A percentile compares a stretch with the other conserved stretches of the same genome.
phyloP scores from a whole-genome alignment of 2,329 filamentous ascomycete genomes.

The Nigrospora osmanthi region DNA sequence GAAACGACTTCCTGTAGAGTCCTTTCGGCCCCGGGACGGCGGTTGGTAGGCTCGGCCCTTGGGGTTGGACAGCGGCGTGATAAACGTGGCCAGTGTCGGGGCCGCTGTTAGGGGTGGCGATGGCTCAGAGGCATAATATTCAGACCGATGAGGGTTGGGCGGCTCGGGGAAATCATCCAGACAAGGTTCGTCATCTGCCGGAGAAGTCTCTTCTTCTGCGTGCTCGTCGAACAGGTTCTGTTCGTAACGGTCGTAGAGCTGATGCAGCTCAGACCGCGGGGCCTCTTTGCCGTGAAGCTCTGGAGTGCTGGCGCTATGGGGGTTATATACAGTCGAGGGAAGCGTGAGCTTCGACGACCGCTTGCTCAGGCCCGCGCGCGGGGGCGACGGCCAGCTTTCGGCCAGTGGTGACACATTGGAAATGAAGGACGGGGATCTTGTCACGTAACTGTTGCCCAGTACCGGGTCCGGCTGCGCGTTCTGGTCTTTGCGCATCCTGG shows the following conservation, averaged over 20 bases:
- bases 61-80: conserved; percentile 12
- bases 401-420: conserved; percentile 24
- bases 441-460: conserved; percentile 27
- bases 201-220: conserved; percentile 14
- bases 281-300: conserved; percentile 1
- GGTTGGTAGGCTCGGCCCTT: conserved; percentile 6
- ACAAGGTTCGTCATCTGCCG: conserved; percentile 10
- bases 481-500: conserved; percentile 24
- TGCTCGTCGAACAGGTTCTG: conserved; percentile 28
- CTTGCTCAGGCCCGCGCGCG: conserved; percentile 4
- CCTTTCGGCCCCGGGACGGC: conserved; percentile 15
- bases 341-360: conserved; percentile 6
- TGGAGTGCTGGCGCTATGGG: too few relatives aligned
- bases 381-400: background rate
- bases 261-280: conserved; percentile 29
- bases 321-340: too few relatives aligned
- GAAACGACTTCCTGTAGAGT: conserved; percentile 16
- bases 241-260: conserved; percentile 52
- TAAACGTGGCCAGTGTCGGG: conserved; percentile 11
- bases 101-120: conserved; percentile 7
- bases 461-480: conserved; percentile 20
- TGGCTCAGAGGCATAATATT: conserved; percentile 1
- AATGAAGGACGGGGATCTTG: conserved; percentile 33
- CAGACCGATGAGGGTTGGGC: background rate
- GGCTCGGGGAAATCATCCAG: background rate